Evolutionary conservation across 805 yeast species (phyloP).

Genomic region (Ogataea trehaloabstinens): DNA sequence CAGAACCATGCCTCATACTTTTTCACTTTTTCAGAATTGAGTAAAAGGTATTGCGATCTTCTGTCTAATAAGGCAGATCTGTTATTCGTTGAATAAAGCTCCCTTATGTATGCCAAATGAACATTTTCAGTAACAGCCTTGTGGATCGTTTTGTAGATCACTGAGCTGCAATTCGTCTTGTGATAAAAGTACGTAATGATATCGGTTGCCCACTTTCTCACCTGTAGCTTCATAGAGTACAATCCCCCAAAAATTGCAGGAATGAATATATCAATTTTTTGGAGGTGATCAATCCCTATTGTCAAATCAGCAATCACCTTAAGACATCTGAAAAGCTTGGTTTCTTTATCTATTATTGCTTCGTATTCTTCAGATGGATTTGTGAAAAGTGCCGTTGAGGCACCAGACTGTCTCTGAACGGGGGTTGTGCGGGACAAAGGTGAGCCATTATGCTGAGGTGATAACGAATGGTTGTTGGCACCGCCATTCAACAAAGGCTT

Average conservation of each 20-base stretch:
- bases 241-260: constrained; percentile 77
- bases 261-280: constrained; percentile 50
- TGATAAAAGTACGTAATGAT: constrained; percentile 56
- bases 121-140: constrained; percentile 33
- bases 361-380: constrained; percentile 32
- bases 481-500: constrained; percentile 21
- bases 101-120: constrained; percentile 29
- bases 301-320: constrained; percentile 73
- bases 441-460: not conserved
- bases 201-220: constrained; percentile 82
- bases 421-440: not conserved
- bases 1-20: constrained; percentile 36
- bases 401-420: not conserved
- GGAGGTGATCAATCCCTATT: constrained; percentile 68
- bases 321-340: constrained; percentile 74
- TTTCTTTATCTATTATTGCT: constrained; percentile 59
- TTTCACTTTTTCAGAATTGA: constrained; percentile 23
- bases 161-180: constrained; percentile 18
- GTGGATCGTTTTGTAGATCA: constrained; percentile 26
- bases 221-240: constrained; percentile 72
- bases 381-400: constrained; percentile 20
- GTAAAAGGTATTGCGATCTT: constrained; percentile 25
- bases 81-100: constrained; percentile 20
- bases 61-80: constrained; percentile 23
- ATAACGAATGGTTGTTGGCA: not conserved